phyloP scores from a whole-genome alignment of 2,329 filamentous ascomycete genomes.

The Claviceps maximensis region DNA sequence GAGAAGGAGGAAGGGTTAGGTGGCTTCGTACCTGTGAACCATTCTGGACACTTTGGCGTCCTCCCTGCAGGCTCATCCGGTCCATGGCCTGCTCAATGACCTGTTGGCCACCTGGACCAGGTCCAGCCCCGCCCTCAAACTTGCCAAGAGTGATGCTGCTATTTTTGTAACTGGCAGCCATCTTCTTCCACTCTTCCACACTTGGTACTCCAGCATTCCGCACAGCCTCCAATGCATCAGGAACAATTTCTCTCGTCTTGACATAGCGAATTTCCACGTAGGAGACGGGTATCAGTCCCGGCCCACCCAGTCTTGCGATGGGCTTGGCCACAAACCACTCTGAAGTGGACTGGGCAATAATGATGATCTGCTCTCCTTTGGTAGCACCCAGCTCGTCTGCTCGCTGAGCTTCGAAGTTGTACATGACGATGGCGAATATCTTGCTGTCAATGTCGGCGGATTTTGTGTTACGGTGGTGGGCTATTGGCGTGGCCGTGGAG shows the following conservation, averaged over 20 bases:
- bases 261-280: constrained; percentile 96
- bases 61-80: constrained; percentile 56
- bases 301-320: constrained; percentile 91
- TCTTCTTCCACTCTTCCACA: constrained; percentile 99
- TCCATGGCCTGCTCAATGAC: constrained; percentile 57
- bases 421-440: constrained; percentile 94
- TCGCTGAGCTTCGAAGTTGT: constrained; percentile 88
- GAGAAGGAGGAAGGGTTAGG: neutral
- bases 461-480: constrained; percentile 34
- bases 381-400: constrained; percentile 95
- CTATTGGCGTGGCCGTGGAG: constrained; percentile 6
- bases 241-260: constrained; percentile 68
- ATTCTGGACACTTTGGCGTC: constrained; percentile 10
- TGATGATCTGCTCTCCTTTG: constrained; percentile 90
- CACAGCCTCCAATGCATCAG: constrained; percentile 74
- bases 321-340: constrained; percentile 99
- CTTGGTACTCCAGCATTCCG: constrained; percentile 78
- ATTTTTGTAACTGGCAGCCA: constrained; percentile 98
- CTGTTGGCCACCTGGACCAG: constrained; percentile 25
- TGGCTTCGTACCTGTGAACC: constrained; percentile 13
- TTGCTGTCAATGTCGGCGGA: constrained; percentile 56
- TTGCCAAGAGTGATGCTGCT: constrained; percentile 94
- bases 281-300: constrained; percentile 87
- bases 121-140: constrained; percentile 52
- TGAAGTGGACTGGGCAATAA: constrained; percentile 94